These are phyloP conservation scores for Cladosporium austrohemisphaericum DNA, from an alignment of 2,329 filamentous ascomycete species.

Conservation along the genomic window DNA sequence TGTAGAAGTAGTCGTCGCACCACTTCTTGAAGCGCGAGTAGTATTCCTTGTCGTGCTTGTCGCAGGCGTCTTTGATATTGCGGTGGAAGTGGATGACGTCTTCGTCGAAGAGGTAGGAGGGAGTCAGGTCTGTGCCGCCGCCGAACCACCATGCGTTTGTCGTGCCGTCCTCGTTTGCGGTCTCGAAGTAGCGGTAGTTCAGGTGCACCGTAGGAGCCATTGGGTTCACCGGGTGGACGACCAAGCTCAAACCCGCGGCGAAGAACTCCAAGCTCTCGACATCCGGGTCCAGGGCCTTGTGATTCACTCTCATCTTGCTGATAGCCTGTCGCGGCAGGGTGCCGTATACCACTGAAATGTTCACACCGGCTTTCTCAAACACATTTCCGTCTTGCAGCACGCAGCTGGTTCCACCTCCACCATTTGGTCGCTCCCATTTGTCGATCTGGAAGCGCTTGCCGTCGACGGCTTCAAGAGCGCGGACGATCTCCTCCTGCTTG, in stretches of 20 bases:
- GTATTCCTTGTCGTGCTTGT: constrained; percentile 87
- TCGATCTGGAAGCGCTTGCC: constrained; percentile 78
- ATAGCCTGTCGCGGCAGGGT: constrained; percentile 83
- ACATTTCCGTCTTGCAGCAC: constrained; percentile 94
- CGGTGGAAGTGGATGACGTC: constrained; percentile 96
- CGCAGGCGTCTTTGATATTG: constrained; percentile 87
- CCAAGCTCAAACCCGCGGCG: constrained; percentile 86
- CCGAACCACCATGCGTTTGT: constrained; percentile 97
- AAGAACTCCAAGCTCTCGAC: constrained; percentile 91
- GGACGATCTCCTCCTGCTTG: constrained; percentile 83
- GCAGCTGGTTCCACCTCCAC: constrained; percentile 89
- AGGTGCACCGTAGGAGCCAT: constrained; percentile 97
- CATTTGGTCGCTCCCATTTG: constrained; percentile 81
- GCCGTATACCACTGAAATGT: constrained; percentile 92
- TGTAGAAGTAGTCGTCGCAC: constrained; percentile 96
- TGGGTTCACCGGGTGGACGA: constrained; percentile 89
- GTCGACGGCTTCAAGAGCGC: constrained; percentile 77
- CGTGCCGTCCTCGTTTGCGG: constrained; percentile 74
- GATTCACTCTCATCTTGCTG: constrained; percentile 87
- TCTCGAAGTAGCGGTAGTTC: constrained; percentile 99
- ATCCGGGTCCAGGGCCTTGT: constrained; percentile 78
- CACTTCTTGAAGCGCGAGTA: constrained; percentile 95
- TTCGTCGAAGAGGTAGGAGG: constrained; percentile 91
- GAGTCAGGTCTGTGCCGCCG: constrained; percentile 89
- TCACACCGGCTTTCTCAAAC: constrained; percentile 96